phyloP scores from a whole-genome alignment of 2,329 filamentous ascomycete genomes.

The Rhynchosporium agropyri region DNA sequence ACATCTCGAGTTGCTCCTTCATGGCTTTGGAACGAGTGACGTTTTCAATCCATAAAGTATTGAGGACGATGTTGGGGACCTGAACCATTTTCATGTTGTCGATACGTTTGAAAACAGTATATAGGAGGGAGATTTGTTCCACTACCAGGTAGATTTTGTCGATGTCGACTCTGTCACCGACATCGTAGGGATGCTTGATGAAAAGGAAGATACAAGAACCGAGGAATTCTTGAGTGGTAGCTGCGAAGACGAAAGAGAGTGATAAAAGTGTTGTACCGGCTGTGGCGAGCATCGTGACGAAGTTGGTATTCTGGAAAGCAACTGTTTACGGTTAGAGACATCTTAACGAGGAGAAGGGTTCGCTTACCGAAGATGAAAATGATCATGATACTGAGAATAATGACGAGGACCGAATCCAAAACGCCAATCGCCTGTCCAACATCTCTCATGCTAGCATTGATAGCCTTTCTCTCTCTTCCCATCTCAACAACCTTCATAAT shows the following conservation, averaged over 20 bases:
- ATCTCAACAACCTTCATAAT: conserved; percentile 76
- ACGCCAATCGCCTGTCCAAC: conserved; percentile 93
- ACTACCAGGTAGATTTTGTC: conserved; percentile 71
- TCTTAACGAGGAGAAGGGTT: conserved; percentile 31
- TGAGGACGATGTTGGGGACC: conserved; percentile 88
- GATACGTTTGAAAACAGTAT: conserved; percentile 86
- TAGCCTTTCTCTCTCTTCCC: conserved; percentile 83
- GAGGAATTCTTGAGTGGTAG: conserved; percentile 91
- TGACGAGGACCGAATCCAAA: conserved; percentile 82
- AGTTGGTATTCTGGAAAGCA: conserved; percentile 84
- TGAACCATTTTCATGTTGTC: conserved; percentile 76
- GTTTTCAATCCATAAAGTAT: conserved; percentile 94
- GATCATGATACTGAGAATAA: conserved; percentile 77
- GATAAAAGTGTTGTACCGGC: conserved; percentile 91
- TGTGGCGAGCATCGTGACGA: conserved; percentile 82
- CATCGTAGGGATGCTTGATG: conserved; percentile 97
- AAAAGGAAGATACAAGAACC: conserved; percentile 98
- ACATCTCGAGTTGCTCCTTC: conserved; percentile 78
- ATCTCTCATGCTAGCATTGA: conserved; percentile 93
- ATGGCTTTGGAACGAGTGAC: conserved; percentile 88
- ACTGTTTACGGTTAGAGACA: conserved; percentile 51
- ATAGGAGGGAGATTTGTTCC: conserved; percentile 91
- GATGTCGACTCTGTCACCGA: conserved; percentile 91
- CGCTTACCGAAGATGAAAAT: conserved; percentile 78
- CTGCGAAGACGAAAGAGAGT: conserved; percentile 94